Evolutionary conservation across 2,329 filamentous ascomycete genomes (phyloP).

Genomic region (Daldinia sp.): DNA sequence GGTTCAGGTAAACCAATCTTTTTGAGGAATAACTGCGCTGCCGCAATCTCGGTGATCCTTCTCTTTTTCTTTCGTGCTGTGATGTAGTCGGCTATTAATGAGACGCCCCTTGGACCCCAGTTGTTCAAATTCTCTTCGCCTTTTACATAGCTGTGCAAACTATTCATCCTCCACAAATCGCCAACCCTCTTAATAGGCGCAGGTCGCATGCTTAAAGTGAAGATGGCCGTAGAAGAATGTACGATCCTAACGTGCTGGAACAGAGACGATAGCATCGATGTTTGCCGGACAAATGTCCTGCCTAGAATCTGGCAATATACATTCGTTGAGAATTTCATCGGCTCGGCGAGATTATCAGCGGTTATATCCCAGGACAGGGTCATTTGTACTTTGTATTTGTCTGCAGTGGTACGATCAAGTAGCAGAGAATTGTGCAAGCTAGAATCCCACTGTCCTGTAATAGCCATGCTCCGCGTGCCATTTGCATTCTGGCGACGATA

Average conservation of each 20-base stretch:
- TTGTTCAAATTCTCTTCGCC: conserved; percentile 87
- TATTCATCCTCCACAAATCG: conserved; percentile 97
- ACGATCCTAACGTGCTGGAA: conserved; percentile 89
- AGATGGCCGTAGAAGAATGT: conserved; percentile 87
- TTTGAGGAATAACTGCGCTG: conserved; percentile 74
- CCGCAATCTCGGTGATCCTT: conserved; percentile 83
- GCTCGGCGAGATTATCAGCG: conserved; percentile 85
- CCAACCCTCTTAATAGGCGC: conserved; percentile 90
- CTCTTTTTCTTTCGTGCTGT: conserved; percentile 77
- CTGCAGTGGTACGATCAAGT: conserved; percentile 92
- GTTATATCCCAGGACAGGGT: conserved; percentile 86
- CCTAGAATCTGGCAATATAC: conserved; percentile 86
- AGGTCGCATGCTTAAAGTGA: conserved; percentile 86
- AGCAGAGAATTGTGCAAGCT: conserved; percentile 92
- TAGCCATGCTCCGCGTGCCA: conserved; percentile 86
- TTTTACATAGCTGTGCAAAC: conserved; percentile 93
- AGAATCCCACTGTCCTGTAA: conserved; percentile 97
- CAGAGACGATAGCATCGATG: conserved; percentile 86
- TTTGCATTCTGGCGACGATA: conserved; percentile 87
- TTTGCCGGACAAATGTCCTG: conserved; percentile 84
- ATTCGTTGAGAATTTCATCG: conserved; percentile 87
- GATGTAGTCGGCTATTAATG: conserved; percentile 90
- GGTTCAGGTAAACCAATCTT: conserved; percentile 66
- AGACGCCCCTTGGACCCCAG: conserved; percentile 92
- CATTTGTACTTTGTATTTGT: conserved; percentile 92